Conservation (phyloP, 1,284 basidiomycete genomes). For the Moesziomyces antarcticus region DNA sequence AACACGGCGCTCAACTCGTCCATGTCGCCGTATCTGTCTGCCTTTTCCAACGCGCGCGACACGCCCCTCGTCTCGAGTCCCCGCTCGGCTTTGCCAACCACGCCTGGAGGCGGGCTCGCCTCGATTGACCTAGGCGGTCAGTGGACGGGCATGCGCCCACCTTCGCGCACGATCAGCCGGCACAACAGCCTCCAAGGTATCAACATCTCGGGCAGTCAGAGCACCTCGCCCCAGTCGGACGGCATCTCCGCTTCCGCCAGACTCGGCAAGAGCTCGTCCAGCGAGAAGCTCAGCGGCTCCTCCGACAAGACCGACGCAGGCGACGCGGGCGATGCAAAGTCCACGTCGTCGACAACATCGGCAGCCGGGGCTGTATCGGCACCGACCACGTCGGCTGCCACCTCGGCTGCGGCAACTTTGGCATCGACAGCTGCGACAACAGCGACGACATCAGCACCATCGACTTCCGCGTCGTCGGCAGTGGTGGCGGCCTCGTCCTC, state of each 20-base stretch:
- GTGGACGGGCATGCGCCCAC: constrained; percentile 51
- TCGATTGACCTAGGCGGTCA: constrained; percentile 47
- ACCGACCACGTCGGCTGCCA: constrained; percentile 9
- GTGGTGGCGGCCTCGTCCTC: constrained; percentile 1
- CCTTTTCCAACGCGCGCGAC: constrained; percentile 65
- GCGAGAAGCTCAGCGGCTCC: constrained; percentile 30
- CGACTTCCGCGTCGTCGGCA: constrained; percentile 11
- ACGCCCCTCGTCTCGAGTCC: constrained; percentile 63
- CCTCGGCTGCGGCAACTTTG: constrained; percentile 12
- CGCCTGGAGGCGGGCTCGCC: constrained; percentile 29
- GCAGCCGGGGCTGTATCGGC: not conserved
- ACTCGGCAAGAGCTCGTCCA: constrained; percentile 33
- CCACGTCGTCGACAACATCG: constrained; percentile 3
- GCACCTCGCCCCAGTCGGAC: constrained; percentile 42
- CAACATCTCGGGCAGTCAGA: constrained; percentile 17
- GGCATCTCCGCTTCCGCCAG: constrained; percentile 19
- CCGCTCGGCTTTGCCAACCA: constrained; percentile 32
- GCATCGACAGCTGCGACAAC: constrained; percentile 1
- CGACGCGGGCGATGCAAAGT: constrained; percentile 11
- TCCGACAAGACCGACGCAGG: constrained; percentile 7
- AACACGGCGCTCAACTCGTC: constrained; percentile 62
- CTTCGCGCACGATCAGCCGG: constrained; percentile 38
- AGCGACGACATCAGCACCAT: constrained; percentile 3
- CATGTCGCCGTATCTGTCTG: constrained; percentile 66
- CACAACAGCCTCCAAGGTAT: constrained; percentile 51